Percentiles rank a stretch among this genome's conserved stretches.
Conservation (phyloP, 2,329 filamentous ascomycete genomes). For the Simplicillium sp. region DNA sequence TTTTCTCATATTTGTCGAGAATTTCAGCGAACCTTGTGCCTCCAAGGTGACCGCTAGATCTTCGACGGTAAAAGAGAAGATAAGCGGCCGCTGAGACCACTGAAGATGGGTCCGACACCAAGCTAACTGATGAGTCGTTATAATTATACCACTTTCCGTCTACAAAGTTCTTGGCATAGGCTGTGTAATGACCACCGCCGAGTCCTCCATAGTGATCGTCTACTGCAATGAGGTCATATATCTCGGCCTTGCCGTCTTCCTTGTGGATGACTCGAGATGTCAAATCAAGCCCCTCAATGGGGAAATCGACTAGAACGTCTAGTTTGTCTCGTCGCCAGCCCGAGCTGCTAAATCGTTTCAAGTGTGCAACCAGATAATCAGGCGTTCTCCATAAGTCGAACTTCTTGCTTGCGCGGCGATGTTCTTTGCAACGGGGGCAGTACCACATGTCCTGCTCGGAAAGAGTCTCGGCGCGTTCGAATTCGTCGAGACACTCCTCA, state of each 20-base stretch:
- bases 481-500: conserved; percentile 88
- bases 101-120: conserved; percentile 46
- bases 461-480: conserved; percentile 85
- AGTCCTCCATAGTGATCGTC: conserved; percentile 94
- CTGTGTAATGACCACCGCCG: conserved; percentile 93
- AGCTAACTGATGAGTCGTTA: conserved; percentile 72
- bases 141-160: conserved; percentile 92
- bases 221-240: conserved; percentile 91
- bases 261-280: conserved; percentile 68
- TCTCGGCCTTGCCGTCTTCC: conserved; percentile 69
- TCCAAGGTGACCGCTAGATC: conserved; percentile 67
- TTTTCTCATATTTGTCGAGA: conserved; percentile 50
- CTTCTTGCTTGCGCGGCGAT: conserved; percentile 87
- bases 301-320: conserved; percentile 85
- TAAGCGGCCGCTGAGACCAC: conserved; percentile 76
- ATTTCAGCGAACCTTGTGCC: conserved; percentile 67
- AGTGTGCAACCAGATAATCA: conserved; percentile 87
- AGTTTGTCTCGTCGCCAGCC: conserved; percentile 82
- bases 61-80: conserved; percentile 88
- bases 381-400: conserved; percentile 96
- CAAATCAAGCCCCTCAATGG: conserved; percentile 77
- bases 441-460: conserved; percentile 98
- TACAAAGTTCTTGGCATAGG: conserved; percentile 85
- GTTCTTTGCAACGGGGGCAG: conserved; percentile 90
- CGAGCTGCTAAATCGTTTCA: conserved; percentile 89